Base-by-base conservation (phyloP, 2,329 filamentous ascomycete species). In the Aspergillus spinulosporus region DNA sequence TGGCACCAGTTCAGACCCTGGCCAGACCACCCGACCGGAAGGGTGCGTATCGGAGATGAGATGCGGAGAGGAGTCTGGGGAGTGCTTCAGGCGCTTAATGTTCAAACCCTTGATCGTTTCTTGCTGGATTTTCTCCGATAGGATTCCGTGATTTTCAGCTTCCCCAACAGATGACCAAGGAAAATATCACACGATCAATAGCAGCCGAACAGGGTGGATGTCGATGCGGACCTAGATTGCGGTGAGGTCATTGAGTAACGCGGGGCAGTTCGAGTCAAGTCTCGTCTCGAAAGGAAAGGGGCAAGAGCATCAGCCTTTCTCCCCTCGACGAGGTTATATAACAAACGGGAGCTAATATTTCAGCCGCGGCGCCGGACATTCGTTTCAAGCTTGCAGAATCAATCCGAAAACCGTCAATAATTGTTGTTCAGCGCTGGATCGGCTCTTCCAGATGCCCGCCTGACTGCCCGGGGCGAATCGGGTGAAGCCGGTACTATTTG, bases 1-100 rank as follows among this genome's bases (percentile, higher is more conserved):
- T 65, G 61, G 57, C 43, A 46, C 34, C 37, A 49, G 14, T 46
- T 56, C 43, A 51, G 56, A 14, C 55, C 60, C 60, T 56, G 60
- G 59, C 62, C 61, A 62, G 56, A 56, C 45, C 58, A 48, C 53
- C 59, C 58, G 57, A 63, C 44, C 49, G 58, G 53, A 56, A n/a
- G 39, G 39, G 37, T 43, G 39, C 28, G 47, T 43, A 28, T 46
- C 45, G 50, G 45, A 44, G 43, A 36, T 14, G 42, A 32, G 29
- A 15, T 34, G 40, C 36, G 40, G 31, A 31, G 50, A 40, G 21
- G 15, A 49, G 36, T 14, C 6, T 28, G 47, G 47, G 34, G 28
- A n/a, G 21, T 37, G n/a, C 21, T 49, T 15, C 11, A 34, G 8
- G 12, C 29, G 6, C 29, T 52, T 46, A 36, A 11, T 54, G 42